phyloP scores from a whole-genome alignment of 768 basidiomycete genomes.

The Tylopilus plumbeoviolaceoides region DNA sequence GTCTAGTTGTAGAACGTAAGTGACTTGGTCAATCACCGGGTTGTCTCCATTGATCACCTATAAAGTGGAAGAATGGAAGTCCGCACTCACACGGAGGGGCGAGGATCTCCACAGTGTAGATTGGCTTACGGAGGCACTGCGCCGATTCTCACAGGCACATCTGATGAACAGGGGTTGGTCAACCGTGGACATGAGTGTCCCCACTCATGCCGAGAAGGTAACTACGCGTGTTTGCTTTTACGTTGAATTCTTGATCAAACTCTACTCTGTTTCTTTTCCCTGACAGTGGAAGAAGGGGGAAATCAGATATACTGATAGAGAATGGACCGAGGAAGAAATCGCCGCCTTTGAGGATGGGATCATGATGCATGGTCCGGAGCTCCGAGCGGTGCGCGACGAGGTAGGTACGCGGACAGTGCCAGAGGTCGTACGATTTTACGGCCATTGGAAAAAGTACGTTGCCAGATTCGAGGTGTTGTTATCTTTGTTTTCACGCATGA shows the following conservation, averaged over 20 bases:
- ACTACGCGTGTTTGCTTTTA: constrained; percentile 4
- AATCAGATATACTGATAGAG: constrained; percentile 60
- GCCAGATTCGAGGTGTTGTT: constrained; percentile 1
- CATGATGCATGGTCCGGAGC: constrained; percentile 68
- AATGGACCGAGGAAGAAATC: constrained; percentile 67
- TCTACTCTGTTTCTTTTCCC: constrained; percentile 1
- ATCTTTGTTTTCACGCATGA: constrained; percentile 7
- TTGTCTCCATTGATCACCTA: constrained; percentile 2
- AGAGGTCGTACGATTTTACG: constrained; percentile 82
- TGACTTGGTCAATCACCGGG: background rate
- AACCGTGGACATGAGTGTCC: constrained; percentile 59
- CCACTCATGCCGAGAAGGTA: constrained; percentile 64
- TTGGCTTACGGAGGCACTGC: constrained; percentile 75
- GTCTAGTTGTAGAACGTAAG: constrained; percentile 57
- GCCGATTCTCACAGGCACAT: constrained; percentile 67
- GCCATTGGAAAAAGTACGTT: constrained; percentile 78
- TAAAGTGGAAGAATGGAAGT: constrained; percentile 66
- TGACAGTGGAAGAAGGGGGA: constrained; percentile 72
- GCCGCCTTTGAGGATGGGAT: constrained; percentile 77
- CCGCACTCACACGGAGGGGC: constrained; percentile 47
- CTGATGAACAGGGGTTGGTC: constrained; percentile 52
- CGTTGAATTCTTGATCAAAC: constrained; percentile 9
- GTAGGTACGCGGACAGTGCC: constrained; percentile 63
- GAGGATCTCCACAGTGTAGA: constrained; percentile 63
- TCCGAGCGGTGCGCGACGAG: constrained; percentile 73